Conservation (phyloP, 495 filamentous ascomycete species). For the Pseudomonodictys pantanalensis region DNA sequence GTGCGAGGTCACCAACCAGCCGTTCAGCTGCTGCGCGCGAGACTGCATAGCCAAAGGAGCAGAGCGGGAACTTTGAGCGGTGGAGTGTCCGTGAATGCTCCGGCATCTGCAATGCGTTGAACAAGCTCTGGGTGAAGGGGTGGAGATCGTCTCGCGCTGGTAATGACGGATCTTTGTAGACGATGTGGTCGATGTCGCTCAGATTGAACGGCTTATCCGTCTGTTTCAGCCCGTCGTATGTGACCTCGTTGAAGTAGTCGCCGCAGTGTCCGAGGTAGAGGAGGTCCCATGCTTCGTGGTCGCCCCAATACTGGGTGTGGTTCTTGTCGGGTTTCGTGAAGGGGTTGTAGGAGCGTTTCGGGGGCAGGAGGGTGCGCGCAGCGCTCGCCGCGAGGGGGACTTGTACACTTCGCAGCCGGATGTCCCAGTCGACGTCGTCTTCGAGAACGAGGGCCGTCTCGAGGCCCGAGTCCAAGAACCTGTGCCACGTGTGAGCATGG, state of each 20-base stretch:
- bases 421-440: conserved; percentile 51
- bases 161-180: conserved; percentile 33
- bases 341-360: conserved; percentile 7
- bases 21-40: conserved; percentile 35
- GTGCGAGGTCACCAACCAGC: conserved; percentile 32
- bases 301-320: conserved; percentile 37
- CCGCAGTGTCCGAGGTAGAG: conserved; percentile 48
- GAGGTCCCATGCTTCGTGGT: conserved; percentile 42
- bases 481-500: conserved; percentile 15
- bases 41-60: conserved; percentile 49
- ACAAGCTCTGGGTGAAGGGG: conserved; percentile 35
- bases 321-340: conserved; percentile 14
- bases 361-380: conserved; percentile 27
- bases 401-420: conserved; percentile 39
- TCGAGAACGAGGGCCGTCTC: conserved; percentile 49
- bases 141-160: conserved; percentile 32
- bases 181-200: conserved; percentile 24
- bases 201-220: conserved; percentile 28
- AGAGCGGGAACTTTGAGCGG: conserved; percentile 43
- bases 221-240: conserved; percentile 20
- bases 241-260: conserved; percentile 35
- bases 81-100: conserved; percentile 42
- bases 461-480: conserved; percentile 44
- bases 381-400: conserved; percentile 37
- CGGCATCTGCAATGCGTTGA: conserved; percentile 32